Evolutionary conservation across 371 early-diverging fungal species (phyloP).

Genomic region (Apophysomyces elegans): DNA sequence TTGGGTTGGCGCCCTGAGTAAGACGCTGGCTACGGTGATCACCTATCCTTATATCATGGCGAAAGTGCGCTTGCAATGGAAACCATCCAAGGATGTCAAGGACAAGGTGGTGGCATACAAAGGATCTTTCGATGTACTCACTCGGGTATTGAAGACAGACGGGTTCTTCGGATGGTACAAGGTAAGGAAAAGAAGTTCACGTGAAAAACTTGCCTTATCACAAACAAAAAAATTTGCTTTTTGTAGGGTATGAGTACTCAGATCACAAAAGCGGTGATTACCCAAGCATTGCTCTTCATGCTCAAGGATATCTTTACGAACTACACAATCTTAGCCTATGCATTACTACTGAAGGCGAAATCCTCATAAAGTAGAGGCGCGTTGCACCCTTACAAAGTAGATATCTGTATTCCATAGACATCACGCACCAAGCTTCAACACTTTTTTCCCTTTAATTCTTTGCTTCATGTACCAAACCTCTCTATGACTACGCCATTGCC

Average conservation of each 20-base stretch:
- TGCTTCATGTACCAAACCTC: not conserved
- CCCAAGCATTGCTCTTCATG: slow-evolving; percentile 94
- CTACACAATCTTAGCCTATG: slow-evolving; percentile 63
- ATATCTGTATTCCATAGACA: not conserved
- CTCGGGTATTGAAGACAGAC: slow-evolving; percentile 76
- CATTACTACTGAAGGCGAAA: slow-evolving; percentile 22
- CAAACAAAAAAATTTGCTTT: slow-evolving; percentile 4
- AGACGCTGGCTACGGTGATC: slow-evolving; percentile 87
- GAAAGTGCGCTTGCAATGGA: slow-evolving; percentile 95
- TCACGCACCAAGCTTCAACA: not conserved
- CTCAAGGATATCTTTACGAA: slow-evolving; percentile 88
- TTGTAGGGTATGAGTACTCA: slow-evolving; percentile 93
- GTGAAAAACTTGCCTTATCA: not conserved
- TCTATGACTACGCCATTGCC: too few relatives aligned
- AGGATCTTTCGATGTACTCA: slow-evolving; percentile 86
- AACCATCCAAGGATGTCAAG: slow-evolving; percentile 69
- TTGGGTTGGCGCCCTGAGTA: slow-evolving; percentile 88
- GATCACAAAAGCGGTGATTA: slow-evolving; percentile 94
- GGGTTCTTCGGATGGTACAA: slow-evolving; percentile 94
- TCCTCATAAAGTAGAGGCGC: not conserved
- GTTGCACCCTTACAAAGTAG: not conserved
- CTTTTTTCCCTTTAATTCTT: not conserved
- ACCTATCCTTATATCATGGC: slow-evolving; percentile 98
- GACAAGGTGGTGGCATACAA: slow-evolving; percentile 68
- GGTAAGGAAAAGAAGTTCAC: slow-evolving; percentile 46